Evolutionary conservation across 225 moss, liverwort and hornwort species (phyloP), one percentile per base, ranked within the genome.

Genomic region (Pseudisothecium myosuroides): DNA sequence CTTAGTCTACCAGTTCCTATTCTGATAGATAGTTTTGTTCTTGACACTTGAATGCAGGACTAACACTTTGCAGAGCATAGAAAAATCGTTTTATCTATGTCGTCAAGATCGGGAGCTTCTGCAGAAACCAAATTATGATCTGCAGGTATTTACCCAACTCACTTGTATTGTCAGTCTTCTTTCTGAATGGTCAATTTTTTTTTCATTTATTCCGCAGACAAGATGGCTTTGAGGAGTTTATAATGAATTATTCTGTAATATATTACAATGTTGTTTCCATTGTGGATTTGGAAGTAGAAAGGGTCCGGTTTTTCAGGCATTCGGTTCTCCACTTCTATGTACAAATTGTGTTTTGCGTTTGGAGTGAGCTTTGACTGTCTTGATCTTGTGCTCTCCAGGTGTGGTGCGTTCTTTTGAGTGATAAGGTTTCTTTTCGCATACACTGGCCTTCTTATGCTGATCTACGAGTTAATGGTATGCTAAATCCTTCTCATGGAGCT

Each of bases 341-440:
- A 26, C 43, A 56, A 82, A 31, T 37, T 74, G 17, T 65, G n/a
- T 88, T 88, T 8, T 36, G 28, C 5, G 37, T 73, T 67, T 43
- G 26, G 55, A 61, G 16, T 45, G 88, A 60, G 67, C 36, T 85
- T 39, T 31, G 60, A 49, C 81, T 85, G 61, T 86, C 86, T 86
- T 63, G 58, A 67, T 86, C 54, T 55, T 59, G 77, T 80, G 60
- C 43, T 87, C 81, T 93, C 52, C 94, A 99, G 99, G 96, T 97
- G n/a, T 99, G 99, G 99, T 99, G 99, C 93, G 97, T 99, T 56
- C 97, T 99, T 71, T 91, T 99, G 82, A 97, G 96, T 88, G 99
- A 99, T 59, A 99, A 99, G 89, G 99, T 99, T 47, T 95, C 97
- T 65, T 99, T 97, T 81, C 97, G 99, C 76, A 96, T 99, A 92